These are phyloP conservation scores for Colletotrichum godetiae DNA, from an alignment of 2,329 filamentous ascomycete species.

Conservation along the genomic window DNA sequence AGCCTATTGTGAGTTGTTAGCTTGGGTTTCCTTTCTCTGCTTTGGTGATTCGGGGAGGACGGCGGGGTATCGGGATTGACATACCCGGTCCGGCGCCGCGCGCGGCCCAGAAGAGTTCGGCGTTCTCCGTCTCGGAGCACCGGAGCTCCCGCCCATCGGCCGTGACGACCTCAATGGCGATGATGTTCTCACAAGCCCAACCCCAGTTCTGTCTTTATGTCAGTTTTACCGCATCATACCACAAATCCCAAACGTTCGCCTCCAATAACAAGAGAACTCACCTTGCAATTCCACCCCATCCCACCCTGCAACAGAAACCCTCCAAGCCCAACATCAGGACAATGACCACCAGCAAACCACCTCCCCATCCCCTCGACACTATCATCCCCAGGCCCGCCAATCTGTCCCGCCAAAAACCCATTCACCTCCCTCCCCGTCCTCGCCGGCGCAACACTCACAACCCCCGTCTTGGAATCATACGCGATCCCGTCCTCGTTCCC, in stretches of 20 bases:
- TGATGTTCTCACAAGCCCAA: slow-evolving; percentile 64
- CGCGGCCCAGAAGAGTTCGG: slow-evolving; percentile 69
- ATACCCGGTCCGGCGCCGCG: slow-evolving; percentile 61
- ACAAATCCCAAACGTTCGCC: neutral
- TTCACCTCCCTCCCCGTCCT: slow-evolving; percentile 59
- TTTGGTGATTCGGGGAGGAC: neutral
- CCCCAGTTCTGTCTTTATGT: slow-evolving; percentile 58
- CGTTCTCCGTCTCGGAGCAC: slow-evolving; percentile 56
- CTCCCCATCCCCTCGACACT: slow-evolving; percentile 42
- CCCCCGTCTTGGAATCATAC: slow-evolving; percentile 50
- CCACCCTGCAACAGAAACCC: slow-evolving; percentile 67
- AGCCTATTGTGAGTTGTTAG: slow-evolving; percentile 47
- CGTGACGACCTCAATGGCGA: slow-evolving; percentile 59
- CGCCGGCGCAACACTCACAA: slow-evolving; percentile 57
- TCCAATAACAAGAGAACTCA: slow-evolving; percentile 38
- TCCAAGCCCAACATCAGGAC: slow-evolving; percentile 66
- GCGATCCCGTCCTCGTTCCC: slow-evolving; percentile 45
- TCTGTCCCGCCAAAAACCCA: slow-evolving; percentile 45
- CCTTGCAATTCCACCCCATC: slow-evolving; percentile 69
- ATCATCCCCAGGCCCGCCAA: slow-evolving; percentile 17
- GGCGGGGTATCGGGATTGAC: slow-evolving; percentile 1
- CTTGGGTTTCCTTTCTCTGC: neutral
- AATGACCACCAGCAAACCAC: slow-evolving; percentile 66
- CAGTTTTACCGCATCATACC: neutral
- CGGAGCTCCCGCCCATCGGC: slow-evolving; percentile 55